phyloP scores from a whole-genome alignment of 352 stramenopile species.

The Thalassiosira delicatula region DNA sequence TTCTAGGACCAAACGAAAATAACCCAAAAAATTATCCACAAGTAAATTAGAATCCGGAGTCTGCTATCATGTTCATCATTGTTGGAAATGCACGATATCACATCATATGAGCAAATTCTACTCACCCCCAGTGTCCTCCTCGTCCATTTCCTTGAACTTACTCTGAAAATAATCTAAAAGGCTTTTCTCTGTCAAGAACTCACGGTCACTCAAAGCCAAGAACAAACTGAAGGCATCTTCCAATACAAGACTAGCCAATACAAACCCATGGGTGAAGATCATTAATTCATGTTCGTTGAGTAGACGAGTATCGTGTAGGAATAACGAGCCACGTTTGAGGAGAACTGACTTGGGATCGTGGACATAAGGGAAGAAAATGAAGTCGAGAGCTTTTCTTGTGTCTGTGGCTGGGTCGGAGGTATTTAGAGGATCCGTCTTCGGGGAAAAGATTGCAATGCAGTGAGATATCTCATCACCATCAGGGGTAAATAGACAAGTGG shows the following conservation, averaged over 20 bases:
- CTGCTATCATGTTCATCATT: no score
- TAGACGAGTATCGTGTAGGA: neutral
- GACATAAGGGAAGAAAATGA: slow-evolving; percentile 32
- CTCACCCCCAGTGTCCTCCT: slow-evolving; percentile 4
- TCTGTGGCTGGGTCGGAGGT: slow-evolving; percentile 1
- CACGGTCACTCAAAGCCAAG: slow-evolving; percentile 26
- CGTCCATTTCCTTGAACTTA: slow-evolving; percentile 21
- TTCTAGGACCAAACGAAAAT: no score
- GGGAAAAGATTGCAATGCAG: no score
- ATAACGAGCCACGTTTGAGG: slow-evolving; percentile 30
- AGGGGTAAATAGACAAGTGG: no score
- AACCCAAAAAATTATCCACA: no score
- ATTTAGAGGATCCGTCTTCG: neutral
- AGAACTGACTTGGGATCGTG: slow-evolving; percentile 32
- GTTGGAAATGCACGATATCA: no score
- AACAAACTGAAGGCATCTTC: slow-evolving; percentile 29
- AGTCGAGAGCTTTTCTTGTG: slow-evolving; percentile 15
- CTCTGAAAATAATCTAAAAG: slow-evolving; percentile 23
- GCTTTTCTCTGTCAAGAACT: slow-evolving; percentile 17
- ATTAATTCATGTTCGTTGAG: slow-evolving; percentile 27
- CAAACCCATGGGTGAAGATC: slow-evolving; percentile 34
- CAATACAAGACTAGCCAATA: slow-evolving; percentile 16
- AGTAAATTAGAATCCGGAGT: no score
- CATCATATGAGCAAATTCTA: no score
- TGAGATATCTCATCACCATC: no score